Evolutionary conservation across 768 basidiomycete species (phyloP), one percentile per base, ranked within the genome.

Genomic region (Sarcomyxa edulis): DNA sequence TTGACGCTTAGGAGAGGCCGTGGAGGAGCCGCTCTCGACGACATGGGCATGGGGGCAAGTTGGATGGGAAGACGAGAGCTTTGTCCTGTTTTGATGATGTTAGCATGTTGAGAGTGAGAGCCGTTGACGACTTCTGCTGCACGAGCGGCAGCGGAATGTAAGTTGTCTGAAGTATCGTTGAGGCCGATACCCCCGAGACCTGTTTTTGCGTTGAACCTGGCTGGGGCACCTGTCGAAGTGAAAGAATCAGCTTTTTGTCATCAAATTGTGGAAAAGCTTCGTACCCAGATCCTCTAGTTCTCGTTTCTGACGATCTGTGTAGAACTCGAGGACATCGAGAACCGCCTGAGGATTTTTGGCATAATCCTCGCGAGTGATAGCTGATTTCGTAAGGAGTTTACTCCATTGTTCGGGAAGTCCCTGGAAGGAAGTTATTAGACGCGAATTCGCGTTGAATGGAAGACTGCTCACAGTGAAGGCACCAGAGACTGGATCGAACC

Each of bases 331-430:
- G 1, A 96, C 95, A 45, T 97, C 95, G n/a, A 98, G 74, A 10
- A 99, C 95, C 1, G 95, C 95, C 53, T 98, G 95, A 0, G 95
- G 95, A 54, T 99, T 87, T 56, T 87, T 88, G 4, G 89, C 92
- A 42, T 97, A 96, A 60, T 99, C 95, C 63, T 99, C 95, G 39
- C 90, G 85, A 2, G 95, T 99, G 61, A 99, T 96, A 23, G 93
- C 93, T 3, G 91, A 94, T 55, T 94, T 92, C 4, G 91, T 97
- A 51, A 99, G 74, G n/a, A 99, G 72, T 46, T 93, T 89, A 53
- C 79, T 88, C 95, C 95, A 99, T 68, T 95, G 91, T 40, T 96
- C 93, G 7, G 95, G 95, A 58, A 99, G 79, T 40, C 95, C 95
- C 91, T 93, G 47, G 20, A 19, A 8, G 18, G 12, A 12, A 9